Conservation (phyloP, 108 stramenopile species). For the Skeletonema costatum region DNA sequence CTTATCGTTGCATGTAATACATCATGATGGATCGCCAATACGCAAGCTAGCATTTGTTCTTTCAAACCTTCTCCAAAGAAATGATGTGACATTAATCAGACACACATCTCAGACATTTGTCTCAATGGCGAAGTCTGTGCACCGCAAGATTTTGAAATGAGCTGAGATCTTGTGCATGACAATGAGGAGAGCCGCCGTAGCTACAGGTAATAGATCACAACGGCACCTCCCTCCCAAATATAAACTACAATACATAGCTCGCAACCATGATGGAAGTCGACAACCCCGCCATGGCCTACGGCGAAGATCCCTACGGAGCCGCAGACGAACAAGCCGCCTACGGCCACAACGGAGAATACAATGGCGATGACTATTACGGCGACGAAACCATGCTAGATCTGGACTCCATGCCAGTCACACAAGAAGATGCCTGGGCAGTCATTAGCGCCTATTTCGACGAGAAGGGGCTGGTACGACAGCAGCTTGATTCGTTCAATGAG, state of each 20-base stretch:
- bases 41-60: too few species aligned
- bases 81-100: too few species aligned
- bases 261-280: neutral
- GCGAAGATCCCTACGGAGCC: slow-evolving; percentile 2
- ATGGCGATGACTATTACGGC: slow-evolving; percentile 4
- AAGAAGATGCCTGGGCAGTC: slow-evolving; percentile 98
- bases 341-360: neutral
- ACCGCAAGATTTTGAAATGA: too few species aligned
- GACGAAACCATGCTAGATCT: slow-evolving; percentile 49
- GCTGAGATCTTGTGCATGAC: too few species aligned
- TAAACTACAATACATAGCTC: neutral
- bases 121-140: too few species aligned
- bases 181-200: too few species aligned
- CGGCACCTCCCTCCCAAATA: neutral
- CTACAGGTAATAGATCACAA: too few species aligned
- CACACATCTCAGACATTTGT: too few species aligned
- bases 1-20: too few species aligned
- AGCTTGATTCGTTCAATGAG: slow-evolving; percentile 98
- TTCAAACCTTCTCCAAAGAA: too few species aligned
- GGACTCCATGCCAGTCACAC: slow-evolving; percentile 90
- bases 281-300: neutral
- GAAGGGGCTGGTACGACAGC: slow-evolving; percentile 98
- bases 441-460: slow-evolving; percentile 98
- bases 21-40: too few species aligned
- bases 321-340: slow-evolving; percentile 4